Percentiles rank a stretch among this genome's conserved stretches.
These are phyloP conservation scores for Rhamnella rubrinervis DNA, from an alignment of 331 rosid genomes.

Conservation along the genomic window DNA sequence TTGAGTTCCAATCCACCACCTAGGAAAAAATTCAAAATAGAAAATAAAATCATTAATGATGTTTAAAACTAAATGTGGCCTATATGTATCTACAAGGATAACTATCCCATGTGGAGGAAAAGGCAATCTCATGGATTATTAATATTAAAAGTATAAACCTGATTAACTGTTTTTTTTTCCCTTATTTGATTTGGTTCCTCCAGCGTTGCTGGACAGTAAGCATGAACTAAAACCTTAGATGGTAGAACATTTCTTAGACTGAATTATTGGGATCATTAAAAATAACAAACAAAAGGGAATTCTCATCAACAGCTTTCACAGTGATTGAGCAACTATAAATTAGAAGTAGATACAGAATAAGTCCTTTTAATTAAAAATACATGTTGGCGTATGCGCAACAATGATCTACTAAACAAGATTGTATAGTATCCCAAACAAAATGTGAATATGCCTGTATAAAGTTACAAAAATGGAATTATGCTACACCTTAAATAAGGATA, in stretches of 20 bases:
- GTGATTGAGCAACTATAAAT: not conserved
- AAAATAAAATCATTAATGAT: constrained; percentile 13
- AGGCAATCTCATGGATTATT: too few relatives aligned
- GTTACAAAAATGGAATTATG: not conserved
- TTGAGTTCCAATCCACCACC: constrained; percentile 78
- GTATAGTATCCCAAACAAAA: not conserved
- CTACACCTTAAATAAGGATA: not conserved
- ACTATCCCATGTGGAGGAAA: not conserved
- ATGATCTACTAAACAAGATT: too few relatives aligned
- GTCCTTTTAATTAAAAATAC: not conserved
- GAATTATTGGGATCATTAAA: too few relatives aligned
- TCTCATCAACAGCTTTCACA: too few relatives aligned
- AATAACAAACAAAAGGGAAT: too few relatives aligned
- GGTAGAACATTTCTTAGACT: too few relatives aligned
- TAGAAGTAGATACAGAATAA: not conserved
- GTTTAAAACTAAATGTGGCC: not conserved
- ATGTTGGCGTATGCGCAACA: too few relatives aligned
- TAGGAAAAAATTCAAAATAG: constrained; percentile 26
- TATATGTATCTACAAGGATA: not conserved
- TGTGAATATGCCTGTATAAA: not conserved
- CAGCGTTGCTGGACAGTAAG: not conserved
- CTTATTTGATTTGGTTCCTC: not conserved
- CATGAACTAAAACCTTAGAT: too few relatives aligned
- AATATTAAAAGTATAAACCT: too few relatives aligned
- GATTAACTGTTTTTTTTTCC: not conserved